Evolutionary conservation across 768 basidiomycete genomes (phyloP), one percentile per base, ranked within the genome.

Genomic region (Lyophyllum semitale): DNA sequence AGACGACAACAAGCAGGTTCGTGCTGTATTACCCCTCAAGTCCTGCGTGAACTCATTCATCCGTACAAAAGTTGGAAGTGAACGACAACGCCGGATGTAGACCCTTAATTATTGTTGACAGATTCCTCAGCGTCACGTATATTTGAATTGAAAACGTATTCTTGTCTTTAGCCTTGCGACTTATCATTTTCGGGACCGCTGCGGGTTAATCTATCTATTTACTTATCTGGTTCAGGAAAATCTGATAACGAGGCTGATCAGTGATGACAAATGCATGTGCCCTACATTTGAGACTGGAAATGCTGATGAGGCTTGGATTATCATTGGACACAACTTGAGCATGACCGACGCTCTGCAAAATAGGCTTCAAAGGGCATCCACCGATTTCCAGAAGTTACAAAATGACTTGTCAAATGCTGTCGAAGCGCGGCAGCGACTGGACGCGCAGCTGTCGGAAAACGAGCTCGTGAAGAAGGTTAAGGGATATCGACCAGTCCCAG

Each of bases 391-490:
- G 65, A 91, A 89, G 63, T 64, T 95, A 8, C 93, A 97, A 66
- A 65, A 72, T 2, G 92, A 95, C 57, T 74, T 94, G 37, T 77
- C 86, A 1, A 78, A 75, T 52, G 78, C 82, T 4, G 88, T 98
- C 33, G 92, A 94, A 60, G 87, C 85, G 13, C 79, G 90, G 41
- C 93, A 96, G 63, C 81, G 84, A 51, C 80, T 98, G n/a, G 96
- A 96, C 58, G 86, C 93, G 0, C 95, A 97, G 68, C 73, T 89
- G 41, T 87, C 88, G 6, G 96, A 98, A 74, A 97, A 95, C 71
- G 92, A 97, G 70, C 76, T 86, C 45, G 96, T 98, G 42, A 86
- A 93, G 68, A 92, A 95, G 83, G 95, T 89, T 35, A 18, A 69
- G 38, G 22, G 33, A 42, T 33, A 26, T 23, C 26, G 26, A 26